A percentile compares a stretch with the other conserved stretches of the same genome.
These are phyloP conservation scores for Bryum argenteum DNA, from an alignment of 225 moss, liverwort and hornwort species.

Conservation along the genomic window DNA sequence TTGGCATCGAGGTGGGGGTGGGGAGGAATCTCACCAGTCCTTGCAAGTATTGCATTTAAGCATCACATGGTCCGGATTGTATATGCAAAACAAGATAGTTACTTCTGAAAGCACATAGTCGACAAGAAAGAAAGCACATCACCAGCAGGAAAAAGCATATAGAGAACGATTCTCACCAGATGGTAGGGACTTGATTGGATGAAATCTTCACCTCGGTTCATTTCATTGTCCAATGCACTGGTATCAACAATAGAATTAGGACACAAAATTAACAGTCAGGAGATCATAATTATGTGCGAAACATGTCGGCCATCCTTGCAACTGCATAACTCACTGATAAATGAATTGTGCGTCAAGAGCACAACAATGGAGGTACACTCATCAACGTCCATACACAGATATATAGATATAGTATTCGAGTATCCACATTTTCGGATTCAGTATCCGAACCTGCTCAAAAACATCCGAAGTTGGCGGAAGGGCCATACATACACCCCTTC, in stretches of 20 bases:
- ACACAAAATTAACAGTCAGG: conserved; percentile 13
- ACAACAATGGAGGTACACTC: background rate
- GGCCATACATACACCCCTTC: conserved; percentile 98
- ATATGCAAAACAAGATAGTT: background rate
- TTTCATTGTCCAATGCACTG: conserved; percentile 80
- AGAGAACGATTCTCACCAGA: conserved; percentile 57
- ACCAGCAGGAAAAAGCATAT: conserved; percentile 1
- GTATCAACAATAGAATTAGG: conserved; percentile 16
- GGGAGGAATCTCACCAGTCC: too few species aligned
- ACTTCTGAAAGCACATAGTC: background rate
- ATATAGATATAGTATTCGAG: conserved; percentile 12
- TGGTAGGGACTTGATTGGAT: conserved; percentile 91
- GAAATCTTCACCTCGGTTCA: conserved; percentile 75
- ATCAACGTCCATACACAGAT: background rate
- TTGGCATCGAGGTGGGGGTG: too few species aligned
- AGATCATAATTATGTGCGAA: background rate
- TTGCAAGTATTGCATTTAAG: too few species aligned
- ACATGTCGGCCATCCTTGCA: conserved; percentile 20
- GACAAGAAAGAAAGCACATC: background rate
- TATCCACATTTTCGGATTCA: background rate
- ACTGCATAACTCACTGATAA: background rate
- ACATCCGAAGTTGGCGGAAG: conserved; percentile 93
- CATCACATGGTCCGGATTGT: too few species aligned
- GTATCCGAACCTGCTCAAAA: conserved; percentile 72
- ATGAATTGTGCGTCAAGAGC: background rate